Evolutionary conservation across 768 basidiomycete genomes (phyloP).

Genomic region (Mycena indigotica): DNA sequence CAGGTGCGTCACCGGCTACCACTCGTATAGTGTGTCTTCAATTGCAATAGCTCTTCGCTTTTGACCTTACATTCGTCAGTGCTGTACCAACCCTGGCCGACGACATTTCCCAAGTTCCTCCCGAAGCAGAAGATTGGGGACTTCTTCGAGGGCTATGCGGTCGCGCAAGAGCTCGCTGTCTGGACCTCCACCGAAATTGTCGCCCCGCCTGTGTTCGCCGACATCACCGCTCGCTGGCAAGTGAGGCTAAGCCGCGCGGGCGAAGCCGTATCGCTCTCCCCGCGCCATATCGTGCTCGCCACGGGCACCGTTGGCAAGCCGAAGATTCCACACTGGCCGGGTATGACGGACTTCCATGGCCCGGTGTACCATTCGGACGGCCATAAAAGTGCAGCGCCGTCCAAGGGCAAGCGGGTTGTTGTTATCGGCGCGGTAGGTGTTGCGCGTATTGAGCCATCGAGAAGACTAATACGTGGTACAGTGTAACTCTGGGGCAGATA

Average conservation of each 20-base stretch:
- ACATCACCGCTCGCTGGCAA: conserved; percentile 1
- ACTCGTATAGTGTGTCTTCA: conserved; percentile 3
- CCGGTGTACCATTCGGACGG: conserved; percentile 15
- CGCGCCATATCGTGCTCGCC: conserved; percentile 12
- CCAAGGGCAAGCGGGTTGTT: conserved; percentile 10
- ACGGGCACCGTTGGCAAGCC: conserved; percentile 8
- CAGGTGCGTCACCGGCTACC: too few species aligned
- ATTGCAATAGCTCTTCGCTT: too few species aligned
- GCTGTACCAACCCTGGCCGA: conserved; percentile 17
- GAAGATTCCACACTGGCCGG: conserved; percentile 9
- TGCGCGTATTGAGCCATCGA: background rate
- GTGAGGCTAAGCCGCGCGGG: conserved; percentile 10
- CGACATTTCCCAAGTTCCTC: conserved; percentile 11
- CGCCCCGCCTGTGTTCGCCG: conserved; percentile 2
- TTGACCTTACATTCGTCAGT: conserved; percentile 1
- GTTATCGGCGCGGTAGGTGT: conserved; percentile 16
- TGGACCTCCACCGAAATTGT: conserved; percentile 9
- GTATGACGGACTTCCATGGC: conserved; percentile 10
- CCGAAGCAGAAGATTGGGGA: conserved; percentile 16
- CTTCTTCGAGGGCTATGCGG: conserved; percentile 15
- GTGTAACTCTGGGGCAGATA: conserved; percentile 19
- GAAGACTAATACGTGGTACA: background rate
- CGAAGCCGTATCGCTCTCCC: background rate
- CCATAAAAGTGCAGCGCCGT: conserved; percentile 15
- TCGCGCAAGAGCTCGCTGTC: conserved; percentile 12